These are phyloP conservation scores for Candida pseudoviswanathii DNA, from an alignment of 1,139 yeast species.

Conservation along the genomic window DNA sequence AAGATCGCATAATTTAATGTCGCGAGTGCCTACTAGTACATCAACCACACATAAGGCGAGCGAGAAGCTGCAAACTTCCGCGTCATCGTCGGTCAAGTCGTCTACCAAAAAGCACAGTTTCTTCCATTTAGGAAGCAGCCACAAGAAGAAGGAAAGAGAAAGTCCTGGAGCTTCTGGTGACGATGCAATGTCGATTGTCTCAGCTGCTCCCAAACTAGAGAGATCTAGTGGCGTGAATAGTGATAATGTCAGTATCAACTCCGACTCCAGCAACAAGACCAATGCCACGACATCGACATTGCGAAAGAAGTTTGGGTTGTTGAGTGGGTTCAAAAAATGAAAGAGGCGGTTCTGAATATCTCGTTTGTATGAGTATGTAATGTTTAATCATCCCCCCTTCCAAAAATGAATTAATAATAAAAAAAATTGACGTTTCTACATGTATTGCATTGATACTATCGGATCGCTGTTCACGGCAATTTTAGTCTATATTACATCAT, in stretches of 20 bases:
- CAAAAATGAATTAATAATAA: background rate
- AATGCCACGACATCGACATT: background rate
- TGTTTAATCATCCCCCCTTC: no score
- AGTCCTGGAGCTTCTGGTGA: conserved; percentile 11
- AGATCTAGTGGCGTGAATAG: conserved; percentile 17
- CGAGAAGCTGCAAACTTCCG: conserved; percentile 16
- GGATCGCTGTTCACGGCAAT: background rate
- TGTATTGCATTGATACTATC: no score
- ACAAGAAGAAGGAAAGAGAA: conserved; percentile 16
- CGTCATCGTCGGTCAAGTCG: conserved; percentile 15
- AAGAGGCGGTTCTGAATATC: background rate
- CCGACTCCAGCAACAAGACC: conserved; percentile 18
- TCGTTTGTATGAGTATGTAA: no score
- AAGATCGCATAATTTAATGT: conserved; percentile 11
- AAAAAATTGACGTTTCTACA: background rate
- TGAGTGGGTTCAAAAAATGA: conserved; percentile 4
- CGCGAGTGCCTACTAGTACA: conserved; percentile 15
- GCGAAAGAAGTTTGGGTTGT: conserved; percentile 4
- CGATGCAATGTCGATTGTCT: conserved; percentile 14
- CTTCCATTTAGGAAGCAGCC: conserved; percentile 23
- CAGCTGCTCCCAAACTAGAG: conserved; percentile 7
- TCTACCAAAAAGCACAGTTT: conserved; percentile 26
- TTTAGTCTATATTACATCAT: background rate
- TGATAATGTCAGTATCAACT: conserved; percentile 23
- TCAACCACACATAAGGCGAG: conserved; percentile 10